Evolutionary conservation across 768 basidiomycete genomes (phyloP).

Genomic region (Trametes gibbosa): DNA sequence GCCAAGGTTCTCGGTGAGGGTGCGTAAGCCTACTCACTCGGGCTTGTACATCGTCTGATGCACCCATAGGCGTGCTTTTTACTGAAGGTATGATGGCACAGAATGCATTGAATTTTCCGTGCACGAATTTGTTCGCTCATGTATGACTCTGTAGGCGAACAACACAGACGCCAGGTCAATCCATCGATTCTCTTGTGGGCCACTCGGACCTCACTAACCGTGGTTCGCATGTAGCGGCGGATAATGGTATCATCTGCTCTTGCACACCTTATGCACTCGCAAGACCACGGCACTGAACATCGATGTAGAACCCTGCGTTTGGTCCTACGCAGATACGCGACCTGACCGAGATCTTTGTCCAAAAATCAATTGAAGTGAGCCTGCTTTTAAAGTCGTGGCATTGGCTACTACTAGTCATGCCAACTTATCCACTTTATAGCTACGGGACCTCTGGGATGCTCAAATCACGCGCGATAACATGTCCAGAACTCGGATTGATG

Average conservation of each 20-base stretch:
- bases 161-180: slow-evolving; percentile 38
- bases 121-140: too few relatives aligned
- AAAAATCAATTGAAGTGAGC: slow-evolving; percentile 49
- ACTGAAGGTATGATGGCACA: slow-evolving; percentile 34
- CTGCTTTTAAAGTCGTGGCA: background rate
- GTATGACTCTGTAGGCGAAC: slow-evolving; percentile 23
- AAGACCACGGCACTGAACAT: too few relatives aligned
- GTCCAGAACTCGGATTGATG: slow-evolving; percentile 28
- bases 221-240: slow-evolving; percentile 5
- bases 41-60: too few relatives aligned
- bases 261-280: background rate
- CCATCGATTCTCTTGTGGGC: background rate
- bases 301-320: slow-evolving; percentile 60
- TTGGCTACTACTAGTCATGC: background rate
- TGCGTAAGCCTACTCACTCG: slow-evolving; percentile 22
- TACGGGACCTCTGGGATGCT: slow-evolving; percentile 23
- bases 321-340: slow-evolving; percentile 56
- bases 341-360: slow-evolving; percentile 53
- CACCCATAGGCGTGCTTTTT: slow-evolving; percentile 28
- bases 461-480: slow-evolving; percentile 31
- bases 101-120: background rate
- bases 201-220: background rate
- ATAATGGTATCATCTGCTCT: slow-evolving; percentile 27
- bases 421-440: slow-evolving; percentile 10
- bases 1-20: slow-evolving; percentile 43